A percentile compares a stretch with the other conserved stretches of the same genome.
These are phyloP conservation scores for apple (Malus domestica) DNA, from an alignment of 306 rosid species.

Conservation along the genomic window DNA sequence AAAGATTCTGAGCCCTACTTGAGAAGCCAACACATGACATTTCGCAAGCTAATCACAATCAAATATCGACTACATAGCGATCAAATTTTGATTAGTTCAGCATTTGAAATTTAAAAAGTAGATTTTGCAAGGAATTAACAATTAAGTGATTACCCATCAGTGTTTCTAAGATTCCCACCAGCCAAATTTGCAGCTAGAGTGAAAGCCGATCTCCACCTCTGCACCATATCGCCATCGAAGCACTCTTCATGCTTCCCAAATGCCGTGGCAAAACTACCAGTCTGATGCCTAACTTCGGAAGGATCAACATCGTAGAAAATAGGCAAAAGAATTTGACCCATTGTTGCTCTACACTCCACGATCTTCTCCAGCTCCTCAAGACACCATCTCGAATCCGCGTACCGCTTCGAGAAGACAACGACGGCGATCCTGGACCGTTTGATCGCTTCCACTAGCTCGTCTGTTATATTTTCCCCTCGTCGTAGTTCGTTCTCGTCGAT, in stretches of 20 bases:
- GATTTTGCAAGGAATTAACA: not conserved
- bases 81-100: no score
- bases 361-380: not conserved
- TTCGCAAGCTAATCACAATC: not conserved
- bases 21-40: not conserved
- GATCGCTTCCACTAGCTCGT: not conserved
- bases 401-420: not conserved
- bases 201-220: not conserved
- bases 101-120: no score
- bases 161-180: not conserved
- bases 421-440: not conserved
- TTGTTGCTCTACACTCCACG: not conserved
- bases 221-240: not conserved
- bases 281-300: not conserved
- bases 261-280: not conserved
- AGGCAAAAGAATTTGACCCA: not conserved
- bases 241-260: not conserved
- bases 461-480: not conserved
- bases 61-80: no score
- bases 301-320: no score
- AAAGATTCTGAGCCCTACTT: no score
- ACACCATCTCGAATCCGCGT: not conserved
- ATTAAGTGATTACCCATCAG: not conserved
- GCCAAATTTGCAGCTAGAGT: not conserved
- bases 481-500: not conserved